Conservation (phyloP, 164 flowering plant species). For the Piper betle region DNA sequence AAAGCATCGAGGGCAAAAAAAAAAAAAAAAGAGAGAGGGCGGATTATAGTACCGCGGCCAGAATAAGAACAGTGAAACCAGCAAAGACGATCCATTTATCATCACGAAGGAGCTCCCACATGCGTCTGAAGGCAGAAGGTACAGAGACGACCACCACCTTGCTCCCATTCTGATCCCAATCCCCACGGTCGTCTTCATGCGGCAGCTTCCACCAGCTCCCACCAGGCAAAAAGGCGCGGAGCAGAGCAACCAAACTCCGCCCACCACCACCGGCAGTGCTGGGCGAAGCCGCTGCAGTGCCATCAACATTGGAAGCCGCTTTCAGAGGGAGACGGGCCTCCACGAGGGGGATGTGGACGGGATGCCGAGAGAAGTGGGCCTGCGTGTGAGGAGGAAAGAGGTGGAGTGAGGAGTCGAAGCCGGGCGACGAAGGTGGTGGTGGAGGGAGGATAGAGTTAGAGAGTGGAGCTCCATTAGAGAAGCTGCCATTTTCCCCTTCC, state of each 20-base stretch:
- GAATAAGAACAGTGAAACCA: constrained; percentile 50
- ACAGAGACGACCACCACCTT: constrained; percentile 59
- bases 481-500: too few relatives aligned
- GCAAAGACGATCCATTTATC: constrained; percentile 70
- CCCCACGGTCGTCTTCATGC: constrained; percentile 13
- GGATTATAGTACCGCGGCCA: constrained; percentile 47
- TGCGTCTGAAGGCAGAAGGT: constrained; percentile 45
- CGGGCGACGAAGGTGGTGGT: background rate
- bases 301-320: background rate
- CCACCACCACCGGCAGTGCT: background rate
- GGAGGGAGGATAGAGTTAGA: background rate
- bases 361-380: background rate
- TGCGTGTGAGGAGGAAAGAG: background rate
- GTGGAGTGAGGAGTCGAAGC: background rate
- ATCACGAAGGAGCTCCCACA: constrained; percentile 66
- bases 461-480: background rate
- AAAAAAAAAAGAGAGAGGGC: background rate
- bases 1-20: too few relatives aligned
- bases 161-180: constrained; percentile 9
- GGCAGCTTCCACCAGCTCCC: constrained; percentile 80
- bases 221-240: constrained; percentile 48
- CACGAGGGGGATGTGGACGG: background rate
- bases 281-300: background rate
- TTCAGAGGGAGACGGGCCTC: background rate
- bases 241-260: constrained; percentile 10